Conservation (phyloP, 1,139 yeast species). For the Candida tetrigidarum region DNA sequence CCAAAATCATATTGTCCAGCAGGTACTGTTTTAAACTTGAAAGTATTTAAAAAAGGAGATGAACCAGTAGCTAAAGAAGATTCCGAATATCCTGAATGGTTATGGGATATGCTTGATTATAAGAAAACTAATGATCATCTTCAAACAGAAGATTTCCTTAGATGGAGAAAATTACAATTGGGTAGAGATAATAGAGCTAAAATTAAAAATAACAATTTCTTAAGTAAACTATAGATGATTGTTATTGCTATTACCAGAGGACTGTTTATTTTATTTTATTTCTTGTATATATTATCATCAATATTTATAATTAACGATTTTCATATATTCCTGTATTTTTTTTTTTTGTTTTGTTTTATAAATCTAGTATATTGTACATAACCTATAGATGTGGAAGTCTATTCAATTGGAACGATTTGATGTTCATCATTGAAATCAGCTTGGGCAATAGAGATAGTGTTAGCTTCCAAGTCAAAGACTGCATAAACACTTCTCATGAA, state of each 20-base stretch:
- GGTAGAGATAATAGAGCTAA: slow-evolving; percentile 66
- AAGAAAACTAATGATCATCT: slow-evolving; percentile 56
- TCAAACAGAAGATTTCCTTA: slow-evolving; percentile 61
- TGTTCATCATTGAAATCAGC: slow-evolving; percentile 31
- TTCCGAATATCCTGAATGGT: slow-evolving; percentile 91
- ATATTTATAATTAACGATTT: no score
- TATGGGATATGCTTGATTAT: slow-evolving; percentile 85
- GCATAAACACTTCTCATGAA: slow-evolving; percentile 43
- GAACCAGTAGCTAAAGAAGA: slow-evolving; percentile 94
- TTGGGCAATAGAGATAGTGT: slow-evolving; percentile 42
- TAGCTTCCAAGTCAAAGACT: slow-evolving; percentile 43
- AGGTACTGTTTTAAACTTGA: slow-evolving; percentile 82
- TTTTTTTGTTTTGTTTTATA: neutral
- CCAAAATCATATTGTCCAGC: slow-evolving; percentile 56
- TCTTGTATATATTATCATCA: slow-evolving; percentile 1
- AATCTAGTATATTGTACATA: neutral
- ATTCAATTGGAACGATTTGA: slow-evolving; percentile 22
- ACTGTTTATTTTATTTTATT: slow-evolving; percentile 10
- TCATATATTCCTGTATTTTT: neutral
- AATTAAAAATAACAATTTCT: slow-evolving; percentile 81
- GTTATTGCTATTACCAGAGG: no score
- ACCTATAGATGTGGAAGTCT: neutral
- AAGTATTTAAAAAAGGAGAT: slow-evolving; percentile 75
- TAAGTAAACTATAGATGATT: slow-evolving; percentile 55
- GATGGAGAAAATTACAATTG: slow-evolving; percentile 69